A percentile compares a stretch with the other conserved stretches of the same genome.
Conservation (phyloP, 2,329 filamentous ascomycete species). For the Stemphylium beticola region DNA sequence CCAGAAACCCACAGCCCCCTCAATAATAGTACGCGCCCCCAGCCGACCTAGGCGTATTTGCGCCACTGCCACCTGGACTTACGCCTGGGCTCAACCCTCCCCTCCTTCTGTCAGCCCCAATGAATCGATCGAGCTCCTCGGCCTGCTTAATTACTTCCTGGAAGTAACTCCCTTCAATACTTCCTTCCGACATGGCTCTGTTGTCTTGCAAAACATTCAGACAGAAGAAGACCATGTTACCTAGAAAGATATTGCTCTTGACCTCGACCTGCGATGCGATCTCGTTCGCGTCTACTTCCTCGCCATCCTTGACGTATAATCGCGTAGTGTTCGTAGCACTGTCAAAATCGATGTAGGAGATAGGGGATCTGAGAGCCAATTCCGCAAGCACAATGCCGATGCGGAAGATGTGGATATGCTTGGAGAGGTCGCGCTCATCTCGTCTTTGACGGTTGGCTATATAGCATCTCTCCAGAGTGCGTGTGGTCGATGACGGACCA, state of each 20-base stretch:
- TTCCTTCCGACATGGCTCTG: conserved; percentile 22
- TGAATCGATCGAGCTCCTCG: conserved; percentile 26
- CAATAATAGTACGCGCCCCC: neutral
- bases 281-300: conserved; percentile 23
- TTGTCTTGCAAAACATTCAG: conserved; percentile 26
- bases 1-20: neutral
- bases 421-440: conserved; percentile 20
- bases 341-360: conserved; percentile 27
- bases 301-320: conserved; percentile 21
- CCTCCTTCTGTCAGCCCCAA: conserved; percentile 15
- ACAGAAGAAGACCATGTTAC: conserved; percentile 35
- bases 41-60: conserved; percentile 11
- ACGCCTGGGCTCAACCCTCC: conserved; percentile 11
- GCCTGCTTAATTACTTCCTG: conserved; percentile 27
- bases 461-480: conserved; percentile 21
- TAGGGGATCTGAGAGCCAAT: conserved; percentile 26
- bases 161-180: conserved; percentile 28
- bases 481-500: conserved; percentile 18
- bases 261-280: conserved; percentile 32
- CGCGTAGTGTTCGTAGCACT: conserved; percentile 9
- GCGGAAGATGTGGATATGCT: conserved; percentile 36
- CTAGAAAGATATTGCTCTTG: conserved; percentile 25
- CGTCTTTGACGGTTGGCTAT: conserved; percentile 7
- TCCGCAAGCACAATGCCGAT: conserved; percentile 35
- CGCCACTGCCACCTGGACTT: conserved; percentile 11